Evolutionary conservation across 352 stramenopile species (phyloP).

Genomic region (Globisporangium viniferum): DNA sequence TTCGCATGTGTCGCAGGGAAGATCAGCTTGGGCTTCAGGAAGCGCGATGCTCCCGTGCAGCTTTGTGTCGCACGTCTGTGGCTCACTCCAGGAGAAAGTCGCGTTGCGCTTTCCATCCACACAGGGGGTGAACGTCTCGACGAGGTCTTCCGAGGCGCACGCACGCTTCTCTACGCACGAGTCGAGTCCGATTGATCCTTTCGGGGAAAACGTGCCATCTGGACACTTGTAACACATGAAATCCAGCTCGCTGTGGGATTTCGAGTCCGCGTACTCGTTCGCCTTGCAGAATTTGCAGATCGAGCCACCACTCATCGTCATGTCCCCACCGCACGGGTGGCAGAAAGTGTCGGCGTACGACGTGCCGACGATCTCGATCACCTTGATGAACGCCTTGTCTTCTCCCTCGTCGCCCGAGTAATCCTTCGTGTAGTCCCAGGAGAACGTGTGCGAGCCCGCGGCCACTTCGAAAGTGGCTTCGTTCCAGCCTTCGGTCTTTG

Average conservation of each 20-base stretch:
- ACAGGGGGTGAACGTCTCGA: conserved; percentile 59
- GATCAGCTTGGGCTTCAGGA: conserved; percentile 28
- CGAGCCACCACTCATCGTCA: conserved; percentile 72
- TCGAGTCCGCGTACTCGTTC: conserved; percentile 72
- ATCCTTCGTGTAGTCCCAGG: conserved; percentile 83
- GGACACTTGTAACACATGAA: conserved; percentile 76
- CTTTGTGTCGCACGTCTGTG: conserved; percentile 53
- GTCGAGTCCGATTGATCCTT: conserved; percentile 68
- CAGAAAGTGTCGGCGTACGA: conserved; percentile 68
- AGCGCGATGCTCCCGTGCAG: conserved; percentile 44
- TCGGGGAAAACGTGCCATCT: conserved; percentile 51
- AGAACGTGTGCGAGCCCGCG: conserved; percentile 61
- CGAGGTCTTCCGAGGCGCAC: conserved; percentile 61
- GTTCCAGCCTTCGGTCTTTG: conserved; percentile 66
- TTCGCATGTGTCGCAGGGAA: conserved; percentile 52
- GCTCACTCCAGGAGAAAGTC: conserved; percentile 63
- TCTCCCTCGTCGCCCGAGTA: conserved; percentile 64
- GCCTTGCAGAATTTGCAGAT: conserved; percentile 76
- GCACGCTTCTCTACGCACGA: conserved; percentile 61
- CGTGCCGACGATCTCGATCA: conserved; percentile 84
- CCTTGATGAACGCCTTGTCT: conserved; percentile 70
- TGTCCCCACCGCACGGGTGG: conserved; percentile 70
- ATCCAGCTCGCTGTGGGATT: conserved; percentile 69
- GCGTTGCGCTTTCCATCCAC: conserved; percentile 51
- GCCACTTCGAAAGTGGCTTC: conserved; percentile 55